Conservation (phyloP, 352 stramenopile species). For the Saprolegnia parasitica region DNA sequence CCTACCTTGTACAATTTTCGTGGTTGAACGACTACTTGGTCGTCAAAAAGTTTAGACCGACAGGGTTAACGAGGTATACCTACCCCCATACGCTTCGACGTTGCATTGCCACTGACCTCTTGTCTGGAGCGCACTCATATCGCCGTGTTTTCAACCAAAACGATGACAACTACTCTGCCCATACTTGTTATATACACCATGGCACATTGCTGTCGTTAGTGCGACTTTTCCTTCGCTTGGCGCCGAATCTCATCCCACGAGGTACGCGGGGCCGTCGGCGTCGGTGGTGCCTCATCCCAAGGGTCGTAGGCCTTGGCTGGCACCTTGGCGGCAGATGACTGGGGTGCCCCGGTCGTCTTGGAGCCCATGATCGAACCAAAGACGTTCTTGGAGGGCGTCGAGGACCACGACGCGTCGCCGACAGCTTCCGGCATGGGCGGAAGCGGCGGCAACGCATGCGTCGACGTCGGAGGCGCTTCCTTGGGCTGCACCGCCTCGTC, state of each 20-base stretch:
- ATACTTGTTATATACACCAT: no score
- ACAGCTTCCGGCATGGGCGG: background rate
- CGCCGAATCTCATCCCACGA: constrained; percentile 77
- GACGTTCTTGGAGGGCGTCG: constrained; percentile 18
- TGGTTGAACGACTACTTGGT: no score
- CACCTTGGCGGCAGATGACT: constrained; percentile 30
- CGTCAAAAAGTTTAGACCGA: no score
- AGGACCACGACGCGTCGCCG: background rate
- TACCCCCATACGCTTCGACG: no score
- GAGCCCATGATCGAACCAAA: constrained; percentile 12
- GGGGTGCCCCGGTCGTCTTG: constrained; percentile 14
- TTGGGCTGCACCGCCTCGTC: constrained; percentile 8
- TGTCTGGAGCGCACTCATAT: no score
- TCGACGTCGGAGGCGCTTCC: background rate
- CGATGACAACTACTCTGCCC: no score
- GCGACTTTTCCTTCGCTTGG: constrained; percentile 25
- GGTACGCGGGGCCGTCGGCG: constrained; percentile 39
- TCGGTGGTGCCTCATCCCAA: constrained; percentile 35
- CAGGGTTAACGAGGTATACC: no score
- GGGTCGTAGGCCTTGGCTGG: constrained; percentile 54
- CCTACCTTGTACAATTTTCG: no score
- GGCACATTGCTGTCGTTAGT: background rate
- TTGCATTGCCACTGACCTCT: no score
- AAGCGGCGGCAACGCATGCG: background rate
- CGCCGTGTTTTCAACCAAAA: constrained; percentile 1